phyloP scores from a whole-genome alignment of 257 asterid species.

The Scutellaria minor region DNA sequence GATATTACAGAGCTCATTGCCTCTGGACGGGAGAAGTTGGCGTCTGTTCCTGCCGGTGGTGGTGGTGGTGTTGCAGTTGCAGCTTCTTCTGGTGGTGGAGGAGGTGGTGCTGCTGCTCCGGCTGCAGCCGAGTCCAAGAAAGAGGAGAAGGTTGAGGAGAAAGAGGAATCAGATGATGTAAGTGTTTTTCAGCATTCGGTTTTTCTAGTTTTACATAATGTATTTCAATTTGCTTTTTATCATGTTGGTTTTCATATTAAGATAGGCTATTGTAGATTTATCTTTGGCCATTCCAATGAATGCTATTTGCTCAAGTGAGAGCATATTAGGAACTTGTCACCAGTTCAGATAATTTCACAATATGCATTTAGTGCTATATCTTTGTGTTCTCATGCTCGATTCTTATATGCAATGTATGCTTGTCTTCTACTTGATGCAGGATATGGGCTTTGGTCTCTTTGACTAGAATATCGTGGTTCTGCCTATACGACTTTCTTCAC shows the following conservation, averaged over 20 bases:
- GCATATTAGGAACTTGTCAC: no score
- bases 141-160: conserved; percentile 47
- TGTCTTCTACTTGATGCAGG: conserved; percentile 34
- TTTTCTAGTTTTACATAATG: not conserved
- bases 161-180: conserved; percentile 47
- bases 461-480: conserved; percentile 22
- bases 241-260: not conserved
- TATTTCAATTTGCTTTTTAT: not conserved
- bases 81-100: conserved; percentile 34
- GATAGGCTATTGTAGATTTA: not conserved
- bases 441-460: conserved; percentile 47
- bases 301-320: no score
- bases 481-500: not conserved
- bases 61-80: conserved; percentile 43
- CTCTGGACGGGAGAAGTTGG: conserved; percentile 43
- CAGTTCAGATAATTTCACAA: not conserved
- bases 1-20: conserved; percentile 43
- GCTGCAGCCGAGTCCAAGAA: conserved; percentile 47
- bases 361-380: not conserved
- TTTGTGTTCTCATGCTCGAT: not conserved
- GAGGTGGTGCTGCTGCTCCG: conserved; percentile 38
- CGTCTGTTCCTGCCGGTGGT: conserved; percentile 43
- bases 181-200: not conserved
- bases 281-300: not conserved
- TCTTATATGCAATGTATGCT: not conserved